Evolutionary conservation across 2,329 filamentous ascomycete species (phyloP).

Genomic region (Microsporum canis): DNA sequence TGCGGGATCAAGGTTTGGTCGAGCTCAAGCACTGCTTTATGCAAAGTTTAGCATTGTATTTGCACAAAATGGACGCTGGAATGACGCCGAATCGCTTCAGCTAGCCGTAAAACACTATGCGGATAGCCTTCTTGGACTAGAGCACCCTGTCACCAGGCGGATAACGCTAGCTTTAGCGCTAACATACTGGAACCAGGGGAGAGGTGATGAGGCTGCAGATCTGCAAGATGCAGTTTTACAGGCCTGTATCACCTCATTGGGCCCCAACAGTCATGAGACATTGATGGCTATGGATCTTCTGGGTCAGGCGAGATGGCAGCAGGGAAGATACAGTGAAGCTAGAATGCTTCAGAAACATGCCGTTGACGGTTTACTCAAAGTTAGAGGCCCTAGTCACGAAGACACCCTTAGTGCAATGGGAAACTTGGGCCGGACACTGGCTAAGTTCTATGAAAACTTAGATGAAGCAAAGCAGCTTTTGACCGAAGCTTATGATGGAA

Average conservation of each 20-base stretch:
- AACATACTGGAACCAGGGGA: constrained; percentile 10
- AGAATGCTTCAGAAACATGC: constrained; percentile 14
- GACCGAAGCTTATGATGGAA: constrained; percentile 8
- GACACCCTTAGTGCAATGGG: constrained; percentile 26
- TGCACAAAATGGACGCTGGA: constrained; percentile 6
- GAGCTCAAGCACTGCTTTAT: background rate
- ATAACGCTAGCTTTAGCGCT: constrained; percentile 13
- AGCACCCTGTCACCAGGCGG: constrained; percentile 6
- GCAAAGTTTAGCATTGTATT: constrained; percentile 9
- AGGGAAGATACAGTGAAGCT: constrained; percentile 11
- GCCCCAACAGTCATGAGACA: constrained; percentile 19
- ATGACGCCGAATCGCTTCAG: constrained; percentile 10
- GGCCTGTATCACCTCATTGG: constrained; percentile 11
- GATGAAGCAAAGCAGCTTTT: constrained; percentile 16
- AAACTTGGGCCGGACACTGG: constrained; percentile 18
- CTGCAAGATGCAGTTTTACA: constrained; percentile 14
- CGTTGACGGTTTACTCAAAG: constrained; percentile 13
- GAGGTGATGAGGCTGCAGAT: constrained; percentile 11
- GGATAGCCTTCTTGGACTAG: constrained; percentile 6
- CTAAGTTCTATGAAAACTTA: background rate
- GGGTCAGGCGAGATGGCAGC: constrained; percentile 12
- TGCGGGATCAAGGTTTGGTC: constrained; percentile 1
- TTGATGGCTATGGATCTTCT: constrained; percentile 24
- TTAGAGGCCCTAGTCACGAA: constrained; percentile 26
- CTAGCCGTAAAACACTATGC: constrained; percentile 7